phyloP scores from a whole-genome alignment of 2,329 filamentous ascomycete genomes.

The Stachybotrys echinatus region DNA sequence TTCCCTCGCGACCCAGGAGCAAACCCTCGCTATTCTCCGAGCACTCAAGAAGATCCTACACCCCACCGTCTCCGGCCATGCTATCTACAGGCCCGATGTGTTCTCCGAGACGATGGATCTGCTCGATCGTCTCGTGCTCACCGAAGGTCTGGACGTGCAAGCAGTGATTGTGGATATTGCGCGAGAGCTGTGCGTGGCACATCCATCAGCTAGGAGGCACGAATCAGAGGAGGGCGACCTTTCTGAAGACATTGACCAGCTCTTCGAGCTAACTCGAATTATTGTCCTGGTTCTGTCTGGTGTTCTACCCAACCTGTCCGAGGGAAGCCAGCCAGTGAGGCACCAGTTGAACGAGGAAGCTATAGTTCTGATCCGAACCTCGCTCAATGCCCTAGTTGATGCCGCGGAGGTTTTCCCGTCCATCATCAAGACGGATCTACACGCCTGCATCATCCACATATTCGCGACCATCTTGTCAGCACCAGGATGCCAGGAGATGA shows the following conservation, averaged over 20 bases:
- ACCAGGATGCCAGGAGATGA: constrained; percentile 73
- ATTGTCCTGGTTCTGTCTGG: constrained; percentile 90
- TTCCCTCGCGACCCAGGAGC: constrained; percentile 63
- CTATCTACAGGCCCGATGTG: constrained; percentile 91
- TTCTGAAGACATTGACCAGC: constrained; percentile 94
- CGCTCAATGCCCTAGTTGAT: constrained; percentile 84
- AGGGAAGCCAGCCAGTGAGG: constrained; percentile 59
- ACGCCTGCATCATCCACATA: constrained; percentile 95
- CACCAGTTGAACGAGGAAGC: constrained; percentile 85
- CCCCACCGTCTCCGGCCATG: constrained; percentile 90
- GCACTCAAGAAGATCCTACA: constrained; percentile 93
- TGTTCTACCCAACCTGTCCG: constrained; percentile 75
- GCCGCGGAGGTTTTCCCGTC: constrained; percentile 93
- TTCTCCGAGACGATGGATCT: constrained; percentile 98
- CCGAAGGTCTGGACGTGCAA: constrained; percentile 84
- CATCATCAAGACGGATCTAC: constrained; percentile 93
- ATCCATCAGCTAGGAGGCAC: constrained; percentile 71
- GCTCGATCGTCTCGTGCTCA: constrained; percentile 85
- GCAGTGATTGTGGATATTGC: constrained; percentile 92
- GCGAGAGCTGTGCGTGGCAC: constrained; percentile 80
- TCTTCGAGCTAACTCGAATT: constrained; percentile 94
- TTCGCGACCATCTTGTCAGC: constrained; percentile 91
- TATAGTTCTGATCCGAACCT: constrained; percentile 70
- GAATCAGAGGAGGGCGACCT: constrained; percentile 64
- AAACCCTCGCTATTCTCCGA: constrained; percentile 81